These are phyloP conservation scores for Fusarium sp. DNA, from an alignment of 2,329 filamentous ascomycete species.

Conservation along the genomic window DNA sequence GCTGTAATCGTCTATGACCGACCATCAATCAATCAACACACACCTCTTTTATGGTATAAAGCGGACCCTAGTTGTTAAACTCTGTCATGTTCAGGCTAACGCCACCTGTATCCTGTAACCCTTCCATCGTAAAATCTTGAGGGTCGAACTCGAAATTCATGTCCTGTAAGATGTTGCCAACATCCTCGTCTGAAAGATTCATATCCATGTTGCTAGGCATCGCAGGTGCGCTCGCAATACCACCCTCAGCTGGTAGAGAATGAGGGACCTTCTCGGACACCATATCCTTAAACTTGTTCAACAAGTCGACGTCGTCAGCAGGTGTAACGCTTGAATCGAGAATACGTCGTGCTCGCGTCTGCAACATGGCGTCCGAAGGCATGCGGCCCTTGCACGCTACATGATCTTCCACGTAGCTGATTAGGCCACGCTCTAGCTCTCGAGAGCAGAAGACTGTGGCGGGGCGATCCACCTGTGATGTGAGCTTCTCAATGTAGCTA, in stretches of 20 bases:
- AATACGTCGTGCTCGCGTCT: slow-evolving; percentile 59
- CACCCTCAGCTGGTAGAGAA: slow-evolving; percentile 18
- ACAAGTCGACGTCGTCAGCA: slow-evolving; percentile 62
- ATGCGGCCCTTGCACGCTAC: slow-evolving; percentile 52
- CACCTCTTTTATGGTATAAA: slow-evolving; percentile 38
- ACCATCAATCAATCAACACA: slow-evolving; percentile 14
- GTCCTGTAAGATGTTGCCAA: slow-evolving; percentile 54
- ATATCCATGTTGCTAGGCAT: slow-evolving; percentile 47
- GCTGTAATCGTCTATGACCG: slow-evolving; percentile 4
- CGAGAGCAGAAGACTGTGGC: slow-evolving; percentile 65
- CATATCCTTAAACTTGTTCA: slow-evolving; percentile 63
- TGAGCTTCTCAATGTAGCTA: slow-evolving; percentile 58
- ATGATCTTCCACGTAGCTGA: slow-evolving; percentile 57
- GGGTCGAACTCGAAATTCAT: slow-evolving; percentile 55
- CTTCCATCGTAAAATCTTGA: slow-evolving; percentile 44
- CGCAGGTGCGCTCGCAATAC: slow-evolving; percentile 9
- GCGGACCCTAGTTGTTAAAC: slow-evolving; percentile 39
- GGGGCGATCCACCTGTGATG: slow-evolving; percentile 55
- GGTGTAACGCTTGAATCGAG: slow-evolving; percentile 57
- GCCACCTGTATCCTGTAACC: slow-evolving; percentile 45
- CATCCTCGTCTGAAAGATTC: slow-evolving; percentile 51
- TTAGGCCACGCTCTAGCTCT: slow-evolving; percentile 65
- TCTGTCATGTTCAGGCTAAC: slow-evolving; percentile 41
- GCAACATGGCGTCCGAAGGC: slow-evolving; percentile 59
- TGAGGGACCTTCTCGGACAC: slow-evolving; percentile 47